Evolutionary conservation across 208 protist species (phyloP), one percentile per base, ranked within the genome.

Genomic region (Wallacemonas rigidus): DNA sequence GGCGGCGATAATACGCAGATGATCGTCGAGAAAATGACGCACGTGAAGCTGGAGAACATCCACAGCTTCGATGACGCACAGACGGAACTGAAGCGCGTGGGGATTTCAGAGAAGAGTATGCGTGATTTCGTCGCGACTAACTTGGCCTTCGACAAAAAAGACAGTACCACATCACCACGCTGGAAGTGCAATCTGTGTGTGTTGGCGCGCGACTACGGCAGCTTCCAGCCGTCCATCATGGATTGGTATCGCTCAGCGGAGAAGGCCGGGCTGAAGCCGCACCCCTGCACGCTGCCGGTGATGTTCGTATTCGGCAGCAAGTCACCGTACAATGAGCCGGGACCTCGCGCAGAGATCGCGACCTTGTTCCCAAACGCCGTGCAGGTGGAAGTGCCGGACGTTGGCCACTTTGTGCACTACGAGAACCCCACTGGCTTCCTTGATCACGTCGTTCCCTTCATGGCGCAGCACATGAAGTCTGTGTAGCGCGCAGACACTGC

Each of bases 391-490:
- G 76, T 96, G 45, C 53, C 53, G 7, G 89, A 83, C 26, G 83
- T 88, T 1, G 89, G 87, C 0, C 91, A 96, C 74, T 96, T 93
- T 85, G 86, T 94, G 50, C 91, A 96, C 64, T 93, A 93, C 67
- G 91, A 96, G 67, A 93, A 91, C 58, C 80, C 83, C 41, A 76
- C 73, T 1, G 91, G 82, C 15, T 96, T 96, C 69, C 50, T 89
- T 11, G 79, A 90, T 3, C 75, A 68, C 2, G 83, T 91, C 40
- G 82, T 75, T 14, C 89, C 91, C 2, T 96, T 96, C 71, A 79
- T 96, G 14, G 64, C 45, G 1, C 45, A 75, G 56, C 64, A 89
- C 62, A 47, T 90, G 60, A 15, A 67, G 36, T 41, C 54, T 5
- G 7, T 41, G 4, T 58, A 11, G 45, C 26, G 26, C 26, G 26